Evolutionary conservation across 2,329 filamentous ascomycete genomes (phyloP).

Genomic region (Alternaria viburni): DNA sequence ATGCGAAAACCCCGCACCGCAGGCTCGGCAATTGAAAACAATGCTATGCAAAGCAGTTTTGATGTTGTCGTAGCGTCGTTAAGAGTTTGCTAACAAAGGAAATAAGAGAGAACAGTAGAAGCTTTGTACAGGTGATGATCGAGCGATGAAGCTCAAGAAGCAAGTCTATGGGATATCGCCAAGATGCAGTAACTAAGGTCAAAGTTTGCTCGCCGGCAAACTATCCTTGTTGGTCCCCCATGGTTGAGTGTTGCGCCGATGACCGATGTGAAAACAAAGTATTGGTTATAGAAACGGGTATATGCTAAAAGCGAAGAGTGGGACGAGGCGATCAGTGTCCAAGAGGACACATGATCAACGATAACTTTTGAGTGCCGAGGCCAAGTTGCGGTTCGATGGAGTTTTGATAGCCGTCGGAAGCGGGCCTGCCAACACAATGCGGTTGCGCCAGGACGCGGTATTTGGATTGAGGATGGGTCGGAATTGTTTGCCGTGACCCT

Average conservation of each 20-base stretch:
- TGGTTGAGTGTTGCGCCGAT: slow-evolving; percentile 17
- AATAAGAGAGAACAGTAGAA: slow-evolving; percentile 12
- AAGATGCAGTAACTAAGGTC: slow-evolving; percentile 19
- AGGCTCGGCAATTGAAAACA: background rate
- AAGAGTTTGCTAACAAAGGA: slow-evolving; percentile 18
- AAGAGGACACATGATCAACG: slow-evolving; percentile 10
- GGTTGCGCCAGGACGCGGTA: slow-evolving; percentile 6
- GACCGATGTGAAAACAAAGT: slow-evolving; percentile 16
- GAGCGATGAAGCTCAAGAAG: slow-evolving; percentile 35
- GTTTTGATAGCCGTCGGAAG: slow-evolving; percentile 8
- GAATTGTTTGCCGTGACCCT: slow-evolving; percentile 16
- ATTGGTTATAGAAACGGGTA: slow-evolving; percentile 30
- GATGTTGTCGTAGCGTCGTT: slow-evolving; percentile 29
- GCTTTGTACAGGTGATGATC: slow-evolving; percentile 14
- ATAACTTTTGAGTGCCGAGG: slow-evolving; percentile 24
- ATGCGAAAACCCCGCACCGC: slow-evolving; percentile 9
- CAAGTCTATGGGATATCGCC: slow-evolving; percentile 43
- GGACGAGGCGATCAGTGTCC: slow-evolving; percentile 14
- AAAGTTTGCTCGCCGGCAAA: slow-evolving; percentile 27
- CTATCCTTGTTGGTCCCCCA: slow-evolving; percentile 9
- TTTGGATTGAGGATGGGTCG: slow-evolving; percentile 13
- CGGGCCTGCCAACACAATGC: slow-evolving; percentile 1
- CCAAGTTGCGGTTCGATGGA: slow-evolving; percentile 1
- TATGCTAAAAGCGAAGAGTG: slow-evolving; percentile 26
- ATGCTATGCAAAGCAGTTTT: slow-evolving; percentile 17